Conservation (phyloP, 352 stramenopile species). For the Pythium phragmiticola region DNA sequence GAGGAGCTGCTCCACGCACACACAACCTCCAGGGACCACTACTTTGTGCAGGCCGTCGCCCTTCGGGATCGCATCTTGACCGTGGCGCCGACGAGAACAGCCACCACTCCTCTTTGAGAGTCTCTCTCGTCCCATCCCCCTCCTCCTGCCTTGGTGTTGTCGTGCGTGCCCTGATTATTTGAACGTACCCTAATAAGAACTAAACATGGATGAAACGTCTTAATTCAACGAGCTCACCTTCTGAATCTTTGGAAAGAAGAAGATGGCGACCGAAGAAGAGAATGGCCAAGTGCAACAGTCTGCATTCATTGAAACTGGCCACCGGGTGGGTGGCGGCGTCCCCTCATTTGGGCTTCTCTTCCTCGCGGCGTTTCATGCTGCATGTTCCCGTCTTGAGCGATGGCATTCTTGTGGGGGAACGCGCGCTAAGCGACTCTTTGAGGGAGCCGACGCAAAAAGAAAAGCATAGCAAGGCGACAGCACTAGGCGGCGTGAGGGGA, state of each 20-base stretch:
- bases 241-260: too few relatives aligned
- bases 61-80: slow-evolving; percentile 52
- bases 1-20: slow-evolving; percentile 81
- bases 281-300: slow-evolving; percentile 1
- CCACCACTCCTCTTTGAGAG: too few relatives aligned
- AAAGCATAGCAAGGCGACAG: not conserved
- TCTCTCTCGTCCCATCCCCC: not conserved
- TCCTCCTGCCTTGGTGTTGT: not conserved
- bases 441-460: not conserved
- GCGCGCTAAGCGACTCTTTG: not conserved
- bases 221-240: not conserved
- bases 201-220: slow-evolving; percentile 7
- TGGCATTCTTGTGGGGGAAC: not conserved
- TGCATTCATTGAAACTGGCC: not conserved
- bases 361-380: not conserved
- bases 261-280: not conserved
- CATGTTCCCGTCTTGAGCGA: not conserved
- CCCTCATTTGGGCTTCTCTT: not conserved
- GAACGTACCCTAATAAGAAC: slow-evolving; percentile 13
- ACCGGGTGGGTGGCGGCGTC: not conserved
- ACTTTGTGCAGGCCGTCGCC: slow-evolving; percentile 54
- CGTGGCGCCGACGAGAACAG: slow-evolving; percentile 40
- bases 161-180: slow-evolving; percentile 5
- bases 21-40: slow-evolving; percentile 64
- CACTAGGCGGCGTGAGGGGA: not conserved